Evolutionary conservation across 139 green algal genomes (phyloP).

Genomic region (Micromonas commoda): DNA sequence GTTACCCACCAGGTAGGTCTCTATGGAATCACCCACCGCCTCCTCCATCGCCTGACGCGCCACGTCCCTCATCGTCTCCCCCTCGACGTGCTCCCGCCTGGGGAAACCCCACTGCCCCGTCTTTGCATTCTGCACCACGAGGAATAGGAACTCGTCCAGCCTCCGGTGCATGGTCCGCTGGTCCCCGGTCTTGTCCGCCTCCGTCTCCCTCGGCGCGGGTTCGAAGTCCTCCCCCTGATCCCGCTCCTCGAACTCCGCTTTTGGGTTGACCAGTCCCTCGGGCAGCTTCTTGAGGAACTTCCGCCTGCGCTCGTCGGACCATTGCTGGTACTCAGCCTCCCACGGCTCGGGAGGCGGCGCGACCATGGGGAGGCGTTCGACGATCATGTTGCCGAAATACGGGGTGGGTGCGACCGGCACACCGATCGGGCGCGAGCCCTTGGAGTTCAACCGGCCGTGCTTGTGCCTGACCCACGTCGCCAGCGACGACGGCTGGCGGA

Average conservation of each 20-base stretch:
- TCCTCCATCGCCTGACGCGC: neutral
- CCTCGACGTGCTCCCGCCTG: neutral
- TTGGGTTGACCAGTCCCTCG: neutral
- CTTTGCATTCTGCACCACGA: conserved; percentile 8
- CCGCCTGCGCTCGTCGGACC: neutral
- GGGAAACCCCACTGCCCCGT: conserved; percentile 8
- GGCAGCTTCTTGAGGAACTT: neutral
- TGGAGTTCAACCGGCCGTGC: too few relatives aligned
- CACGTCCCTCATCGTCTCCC: neutral
- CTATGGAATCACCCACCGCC: neutral
- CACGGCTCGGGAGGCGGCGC: neutral
- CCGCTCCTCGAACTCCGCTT: neutral
- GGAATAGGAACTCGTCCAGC: conserved; percentile 10
- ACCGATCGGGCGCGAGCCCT: too few relatives aligned
- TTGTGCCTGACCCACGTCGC: too few relatives aligned
- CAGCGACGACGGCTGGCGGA: too few relatives aligned
- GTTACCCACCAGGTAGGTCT: conserved; percentile 14
- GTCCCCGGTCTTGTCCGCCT: neutral
- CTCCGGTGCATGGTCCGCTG: neutral
- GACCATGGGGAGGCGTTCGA: conserved; percentile 16
- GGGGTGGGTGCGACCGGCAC: too few relatives aligned
- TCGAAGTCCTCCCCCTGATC: neutral
- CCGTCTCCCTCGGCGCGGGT: neutral
- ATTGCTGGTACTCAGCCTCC: conserved; percentile 11
- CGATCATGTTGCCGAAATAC: conserved; percentile 5